Conservation (phyloP, 441 rosid genomes). For the Gossypium aridum region DNA sequence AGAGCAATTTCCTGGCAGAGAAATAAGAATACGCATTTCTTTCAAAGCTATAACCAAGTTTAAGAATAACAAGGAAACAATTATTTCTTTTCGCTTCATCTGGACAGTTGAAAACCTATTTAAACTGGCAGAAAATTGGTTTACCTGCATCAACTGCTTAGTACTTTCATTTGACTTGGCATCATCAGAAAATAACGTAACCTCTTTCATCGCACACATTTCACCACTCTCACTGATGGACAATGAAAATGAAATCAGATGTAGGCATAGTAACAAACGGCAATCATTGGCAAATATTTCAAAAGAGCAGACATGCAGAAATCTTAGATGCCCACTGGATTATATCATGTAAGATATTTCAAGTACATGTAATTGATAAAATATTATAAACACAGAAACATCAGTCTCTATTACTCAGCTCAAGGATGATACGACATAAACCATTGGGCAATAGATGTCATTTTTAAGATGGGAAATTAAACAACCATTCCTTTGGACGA, state of each 20-base stretch:
- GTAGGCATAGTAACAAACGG: background rate
- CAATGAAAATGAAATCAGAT: conserved; percentile 5
- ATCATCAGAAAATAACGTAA: conserved; percentile 49
- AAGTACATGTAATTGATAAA: background rate
- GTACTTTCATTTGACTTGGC: conserved; percentile 57
- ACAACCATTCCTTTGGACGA: background rate
- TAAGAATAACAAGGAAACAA: background rate
- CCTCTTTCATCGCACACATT: conserved; percentile 66
- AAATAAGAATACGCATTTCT: conserved; percentile 1
- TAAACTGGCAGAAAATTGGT: background rate
- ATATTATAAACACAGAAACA: background rate
- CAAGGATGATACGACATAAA: background rate
- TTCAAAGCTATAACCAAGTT: background rate
- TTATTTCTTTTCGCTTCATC: background rate
- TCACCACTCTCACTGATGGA: conserved; percentile 46
- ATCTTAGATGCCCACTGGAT: background rate
- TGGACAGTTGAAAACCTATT: background rate
- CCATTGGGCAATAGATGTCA: background rate
- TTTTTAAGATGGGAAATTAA: background rate
- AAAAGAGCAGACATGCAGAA: background rate
- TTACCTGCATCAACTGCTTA: conserved; percentile 55
- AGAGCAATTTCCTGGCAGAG: conserved; percentile 44
- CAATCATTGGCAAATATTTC: background rate
- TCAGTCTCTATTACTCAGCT: conserved; percentile 4
- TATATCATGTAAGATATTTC: background rate